Percentiles rank a stretch among this genome's conserved stretches.
These are phyloP conservation scores for Ophiocordyceps sinensis DNA, from an alignment of 2,329 filamentous ascomycete species.

Conservation along the genomic window DNA sequence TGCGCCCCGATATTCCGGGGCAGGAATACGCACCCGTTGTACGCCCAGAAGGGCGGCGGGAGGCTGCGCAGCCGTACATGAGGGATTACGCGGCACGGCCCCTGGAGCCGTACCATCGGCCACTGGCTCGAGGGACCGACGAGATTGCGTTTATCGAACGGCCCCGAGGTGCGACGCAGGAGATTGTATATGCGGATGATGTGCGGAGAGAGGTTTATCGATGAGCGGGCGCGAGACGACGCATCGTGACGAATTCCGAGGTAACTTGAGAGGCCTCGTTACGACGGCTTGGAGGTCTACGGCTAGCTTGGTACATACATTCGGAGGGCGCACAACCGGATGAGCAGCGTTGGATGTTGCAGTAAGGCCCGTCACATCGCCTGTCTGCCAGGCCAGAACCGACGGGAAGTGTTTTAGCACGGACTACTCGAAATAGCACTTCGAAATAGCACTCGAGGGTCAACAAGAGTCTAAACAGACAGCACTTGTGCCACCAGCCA, in stretches of 20 bases:
- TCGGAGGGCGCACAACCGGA: no score
- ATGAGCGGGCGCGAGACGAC: constrained; percentile 4
- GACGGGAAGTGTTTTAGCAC: no score
- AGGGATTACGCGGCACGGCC: constrained; percentile 16
- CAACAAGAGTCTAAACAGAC: no score
- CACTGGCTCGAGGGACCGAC: constrained; percentile 12
- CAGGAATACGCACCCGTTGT: constrained; percentile 14
- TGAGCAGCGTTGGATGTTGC: no score
- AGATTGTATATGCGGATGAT: constrained; percentile 31
- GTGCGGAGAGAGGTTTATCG: constrained; percentile 21
- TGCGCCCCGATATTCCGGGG: constrained; percentile 19
- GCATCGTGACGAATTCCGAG: neutral
- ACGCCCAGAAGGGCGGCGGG: constrained; percentile 14
- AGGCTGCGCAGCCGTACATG: constrained; percentile 17
- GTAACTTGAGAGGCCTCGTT: no score
- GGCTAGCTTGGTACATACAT: no score
- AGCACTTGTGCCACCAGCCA: no score
- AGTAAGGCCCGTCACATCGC: no score
- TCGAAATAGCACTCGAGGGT: no score
- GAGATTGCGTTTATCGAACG: constrained; percentile 31
- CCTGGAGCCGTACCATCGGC: constrained; percentile 1
- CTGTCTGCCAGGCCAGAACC: no score
- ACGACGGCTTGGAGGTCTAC: no score
- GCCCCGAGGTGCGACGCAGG: constrained; percentile 24
- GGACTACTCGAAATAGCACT: no score